These are phyloP conservation scores for Pyrenochaeta sp. DNA, from an alignment of 2,329 filamentous ascomycete species.

Conservation along the genomic window DNA sequence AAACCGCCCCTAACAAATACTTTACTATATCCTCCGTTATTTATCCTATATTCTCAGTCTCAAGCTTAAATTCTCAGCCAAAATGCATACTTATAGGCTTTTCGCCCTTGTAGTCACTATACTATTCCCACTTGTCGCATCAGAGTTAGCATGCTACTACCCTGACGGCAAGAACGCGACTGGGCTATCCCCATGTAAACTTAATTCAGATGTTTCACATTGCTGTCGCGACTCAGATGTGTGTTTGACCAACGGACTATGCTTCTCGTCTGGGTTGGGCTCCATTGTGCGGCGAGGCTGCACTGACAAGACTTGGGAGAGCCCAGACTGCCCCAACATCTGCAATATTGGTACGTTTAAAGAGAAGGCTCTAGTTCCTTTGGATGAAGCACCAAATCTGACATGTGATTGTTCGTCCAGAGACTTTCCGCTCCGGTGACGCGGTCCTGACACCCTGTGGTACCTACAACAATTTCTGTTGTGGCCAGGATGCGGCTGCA, in stretches of 20 bases:
- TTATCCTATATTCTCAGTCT: no score
- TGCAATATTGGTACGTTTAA: constrained; percentile 2
- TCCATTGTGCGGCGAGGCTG: constrained; percentile 8
- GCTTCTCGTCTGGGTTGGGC: constrained; percentile 5
- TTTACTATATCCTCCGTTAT: background rate
- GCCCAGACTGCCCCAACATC: background rate
- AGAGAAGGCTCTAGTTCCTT: background rate
- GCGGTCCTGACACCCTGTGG: constrained; percentile 6
- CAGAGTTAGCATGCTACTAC: constrained; percentile 2
- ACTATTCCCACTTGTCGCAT: background rate
- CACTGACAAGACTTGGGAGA: constrained; percentile 5
- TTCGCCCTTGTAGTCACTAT: background rate
- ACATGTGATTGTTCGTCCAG: background rate
- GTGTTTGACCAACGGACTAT: constrained; percentile 7
- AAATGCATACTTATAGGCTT: background rate
- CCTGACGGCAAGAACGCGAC: constrained; percentile 7
- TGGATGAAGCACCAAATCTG: background rate
- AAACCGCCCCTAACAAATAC: background rate
- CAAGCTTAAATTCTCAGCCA: no score
- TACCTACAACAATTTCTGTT: constrained; percentile 7
- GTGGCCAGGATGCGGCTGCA: constrained; percentile 5
- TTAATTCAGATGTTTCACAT: constrained; percentile 3
- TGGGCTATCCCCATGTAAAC: background rate
- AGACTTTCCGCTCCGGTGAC: constrained; percentile 4
- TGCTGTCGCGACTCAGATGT: constrained; percentile 8